These are phyloP conservation scores for Oryza longistaminata DNA, from an alignment of 176 grass and related monocot species.

Conservation along the genomic window DNA sequence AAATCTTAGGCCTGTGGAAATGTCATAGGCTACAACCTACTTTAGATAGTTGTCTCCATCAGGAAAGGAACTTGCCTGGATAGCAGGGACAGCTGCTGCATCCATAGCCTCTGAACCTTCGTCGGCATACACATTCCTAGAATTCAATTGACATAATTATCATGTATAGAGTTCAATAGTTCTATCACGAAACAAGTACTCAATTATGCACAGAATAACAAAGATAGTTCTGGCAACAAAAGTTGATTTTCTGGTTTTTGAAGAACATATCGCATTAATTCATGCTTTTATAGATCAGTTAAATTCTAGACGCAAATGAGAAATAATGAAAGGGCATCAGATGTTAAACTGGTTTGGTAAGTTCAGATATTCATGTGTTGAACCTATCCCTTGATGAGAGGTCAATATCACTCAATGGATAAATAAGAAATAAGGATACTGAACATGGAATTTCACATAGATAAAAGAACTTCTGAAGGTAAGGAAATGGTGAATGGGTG, in stretches of 20 bases:
- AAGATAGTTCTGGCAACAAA: neutral
- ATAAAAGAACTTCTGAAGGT: neutral
- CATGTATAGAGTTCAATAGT: conserved; percentile 18
- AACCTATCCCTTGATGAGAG: neutral
- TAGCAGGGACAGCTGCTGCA: conserved; percentile 56
- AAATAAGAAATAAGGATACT: neutral
- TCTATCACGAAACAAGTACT: conserved; percentile 16
- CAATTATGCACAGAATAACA: conserved; percentile 6
- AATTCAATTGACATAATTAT: conserved; percentile 33
- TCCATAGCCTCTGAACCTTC: conserved; percentile 71
- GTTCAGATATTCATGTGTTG: neutral
- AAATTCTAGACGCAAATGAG: conserved; percentile 11
- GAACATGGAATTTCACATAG: neutral
- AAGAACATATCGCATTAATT: neutral
- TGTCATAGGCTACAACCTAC: conserved; percentile 5
- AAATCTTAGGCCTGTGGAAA: conserved; percentile 30
- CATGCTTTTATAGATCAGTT: neutral
- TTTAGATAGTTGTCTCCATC: conserved; percentile 28
- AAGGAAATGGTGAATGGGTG: neutral
- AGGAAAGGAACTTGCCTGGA: conserved; percentile 65
- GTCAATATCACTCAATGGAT: neutral
- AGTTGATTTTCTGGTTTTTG: neutral
- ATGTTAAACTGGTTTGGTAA: neutral
- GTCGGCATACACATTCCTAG: conserved; percentile 89
- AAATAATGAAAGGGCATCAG: neutral